Evolutionary conservation across 352 stramenopile species (phyloP).

Genomic region (Aphanomyces euteiches): DNA sequence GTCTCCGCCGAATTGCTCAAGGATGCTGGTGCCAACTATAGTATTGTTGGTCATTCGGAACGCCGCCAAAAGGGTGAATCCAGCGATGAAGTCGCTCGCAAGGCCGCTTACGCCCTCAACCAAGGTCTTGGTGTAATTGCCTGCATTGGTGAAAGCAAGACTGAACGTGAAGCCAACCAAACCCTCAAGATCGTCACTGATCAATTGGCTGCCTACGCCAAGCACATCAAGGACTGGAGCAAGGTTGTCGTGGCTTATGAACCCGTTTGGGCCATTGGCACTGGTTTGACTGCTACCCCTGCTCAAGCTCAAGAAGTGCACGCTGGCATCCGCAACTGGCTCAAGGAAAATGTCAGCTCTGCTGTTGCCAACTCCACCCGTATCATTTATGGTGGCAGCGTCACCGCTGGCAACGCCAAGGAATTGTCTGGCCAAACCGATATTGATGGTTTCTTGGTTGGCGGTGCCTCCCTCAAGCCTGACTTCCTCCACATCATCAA

Average conservation of each 20-base stretch:
- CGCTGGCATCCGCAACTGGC: slow-evolving; percentile 91
- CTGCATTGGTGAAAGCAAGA: slow-evolving; percentile 96
- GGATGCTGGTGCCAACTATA: slow-evolving; percentile 92
- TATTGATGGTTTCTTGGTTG: slow-evolving; percentile 99
- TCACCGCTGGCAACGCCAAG: slow-evolving; percentile 89
- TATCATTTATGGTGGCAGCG: slow-evolving; percentile 97
- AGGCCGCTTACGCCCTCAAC: slow-evolving; percentile 90
- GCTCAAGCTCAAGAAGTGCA: slow-evolving; percentile 98
- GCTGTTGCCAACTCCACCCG: slow-evolving; percentile 89
- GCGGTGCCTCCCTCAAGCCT: slow-evolving; percentile 94
- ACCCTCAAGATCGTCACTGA: slow-evolving; percentile 92
- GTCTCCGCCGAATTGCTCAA: slow-evolving; percentile 97
- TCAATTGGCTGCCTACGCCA: slow-evolving; percentile 90
- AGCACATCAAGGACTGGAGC: slow-evolving; percentile 89
- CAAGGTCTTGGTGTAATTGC: slow-evolving; percentile 95
- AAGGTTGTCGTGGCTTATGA: slow-evolving; percentile 97
- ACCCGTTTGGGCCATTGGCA: slow-evolving; percentile 97
- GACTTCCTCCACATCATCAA: slow-evolving; percentile 98
- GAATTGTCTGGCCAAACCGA: slow-evolving; percentile 93
- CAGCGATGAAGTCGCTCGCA: slow-evolving; percentile 90
- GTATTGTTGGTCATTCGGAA: slow-evolving; percentile 96
- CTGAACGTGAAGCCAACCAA: slow-evolving; percentile 87
- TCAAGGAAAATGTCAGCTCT: slow-evolving; percentile 88
- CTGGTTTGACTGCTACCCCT: slow-evolving; percentile 96
- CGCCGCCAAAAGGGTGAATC: slow-evolving; percentile 91